A percentile compares a stretch with the other conserved stretches of the same genome.
Conservation (phyloP, 2,329 filamentous ascomycete species). For the Sporothrix dimorphospora region DNA sequence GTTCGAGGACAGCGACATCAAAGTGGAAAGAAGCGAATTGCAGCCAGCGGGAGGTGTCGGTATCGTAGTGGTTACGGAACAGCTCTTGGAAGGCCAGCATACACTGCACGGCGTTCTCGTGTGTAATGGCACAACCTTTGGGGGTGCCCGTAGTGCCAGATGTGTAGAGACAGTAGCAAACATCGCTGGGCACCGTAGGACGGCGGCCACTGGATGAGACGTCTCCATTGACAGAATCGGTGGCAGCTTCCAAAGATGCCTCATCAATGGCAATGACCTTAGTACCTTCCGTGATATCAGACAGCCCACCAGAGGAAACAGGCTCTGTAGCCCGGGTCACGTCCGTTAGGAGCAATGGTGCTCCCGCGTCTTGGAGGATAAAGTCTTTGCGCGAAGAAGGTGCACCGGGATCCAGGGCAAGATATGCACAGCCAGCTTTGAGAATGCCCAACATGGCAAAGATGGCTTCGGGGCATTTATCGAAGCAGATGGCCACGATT, state of each 20-base stretch:
- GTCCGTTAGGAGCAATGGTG: constrained; percentile 65
- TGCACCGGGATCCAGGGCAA: constrained; percentile 77
- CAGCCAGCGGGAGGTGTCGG: constrained; percentile 71
- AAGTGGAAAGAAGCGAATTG: constrained; percentile 96
- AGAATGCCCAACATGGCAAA: constrained; percentile 80
- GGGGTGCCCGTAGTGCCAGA: constrained; percentile 85
- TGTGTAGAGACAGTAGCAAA: constrained; percentile 84
- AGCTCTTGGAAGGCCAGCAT: constrained; percentile 84
- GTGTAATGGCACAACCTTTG: constrained; percentile 86
- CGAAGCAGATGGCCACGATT: constrained; percentile 77
- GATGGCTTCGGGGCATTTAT: constrained; percentile 83
- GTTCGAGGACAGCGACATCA: constrained; percentile 89
- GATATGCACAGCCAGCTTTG: constrained; percentile 79
- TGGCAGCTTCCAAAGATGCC: constrained; percentile 35
- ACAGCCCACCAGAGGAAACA: background rate
- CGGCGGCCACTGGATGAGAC: background rate
- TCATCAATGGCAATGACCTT: constrained; percentile 44
- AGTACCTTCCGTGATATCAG: constrained; percentile 43
- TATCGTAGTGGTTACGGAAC: constrained; percentile 74
- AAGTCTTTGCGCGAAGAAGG: constrained; percentile 75
- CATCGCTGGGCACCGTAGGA: constrained; percentile 50
- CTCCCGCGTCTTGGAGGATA: constrained; percentile 73
- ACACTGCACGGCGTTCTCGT: constrained; percentile 85
- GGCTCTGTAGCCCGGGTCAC: constrained; percentile 26
- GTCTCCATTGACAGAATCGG: background rate